Percentiles rank a stretch among this genome's conserved stretches.
phyloP scores from a whole-genome alignment of 306 rosid genomes.

The Prunus davidiana region DNA sequence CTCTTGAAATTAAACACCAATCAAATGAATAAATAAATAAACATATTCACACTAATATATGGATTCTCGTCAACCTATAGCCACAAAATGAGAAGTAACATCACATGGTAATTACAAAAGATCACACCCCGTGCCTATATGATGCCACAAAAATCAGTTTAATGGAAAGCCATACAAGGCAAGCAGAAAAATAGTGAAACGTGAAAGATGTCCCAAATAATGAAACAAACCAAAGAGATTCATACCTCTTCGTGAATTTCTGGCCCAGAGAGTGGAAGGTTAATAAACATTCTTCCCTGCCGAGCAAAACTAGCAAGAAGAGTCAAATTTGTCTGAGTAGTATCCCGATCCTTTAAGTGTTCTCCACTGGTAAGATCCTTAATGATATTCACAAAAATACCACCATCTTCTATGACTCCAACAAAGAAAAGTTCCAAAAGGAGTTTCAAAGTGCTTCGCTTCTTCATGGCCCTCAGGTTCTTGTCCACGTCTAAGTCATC shows the following conservation, averaged over 20 bases:
- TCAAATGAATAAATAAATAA: neutral
- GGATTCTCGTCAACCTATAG: neutral
- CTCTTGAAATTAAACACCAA: slow-evolving; percentile 9
- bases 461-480: slow-evolving; percentile 94
- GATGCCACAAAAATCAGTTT: slow-evolving; percentile 1
- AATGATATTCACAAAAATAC: slow-evolving; percentile 69
- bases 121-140: neutral
- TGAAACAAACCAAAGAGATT: slow-evolving; percentile 7
- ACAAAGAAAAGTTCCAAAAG: slow-evolving; percentile 89
- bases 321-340: slow-evolving; percentile 91
- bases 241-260: slow-evolving; percentile 84
- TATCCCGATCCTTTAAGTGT: slow-evolving; percentile 88
- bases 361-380: slow-evolving; percentile 89
- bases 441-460: slow-evolving; percentile 90
- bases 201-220: neutral
- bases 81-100: neutral
- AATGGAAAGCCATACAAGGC: neutral
- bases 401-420: slow-evolving; percentile 85
- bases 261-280: slow-evolving; percentile 71
- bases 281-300: slow-evolving; percentile 89
- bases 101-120: slow-evolving; percentile 2
- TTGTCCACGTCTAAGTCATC: slow-evolving; percentile 83
- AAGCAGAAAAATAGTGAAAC: neutral
- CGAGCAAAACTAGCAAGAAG: slow-evolving; percentile 99
- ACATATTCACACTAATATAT: too few species aligned